These are phyloP conservation scores for Nitzschia inconspicua DNA, from an alignment of 108 stramenopile species.

Conservation along the genomic window DNA sequence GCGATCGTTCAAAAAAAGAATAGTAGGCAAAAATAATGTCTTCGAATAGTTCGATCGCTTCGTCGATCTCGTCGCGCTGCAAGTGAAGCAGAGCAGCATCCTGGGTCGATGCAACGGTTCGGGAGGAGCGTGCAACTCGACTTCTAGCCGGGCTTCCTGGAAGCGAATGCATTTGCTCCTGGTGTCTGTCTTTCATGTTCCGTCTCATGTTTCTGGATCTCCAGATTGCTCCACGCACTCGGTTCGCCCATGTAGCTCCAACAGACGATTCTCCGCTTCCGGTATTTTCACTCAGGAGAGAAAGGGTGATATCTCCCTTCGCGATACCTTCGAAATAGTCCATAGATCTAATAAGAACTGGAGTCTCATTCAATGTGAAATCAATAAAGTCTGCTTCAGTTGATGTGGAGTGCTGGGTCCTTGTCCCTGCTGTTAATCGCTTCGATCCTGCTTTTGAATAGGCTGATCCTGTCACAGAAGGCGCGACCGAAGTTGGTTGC, in stretches of 20 bases:
- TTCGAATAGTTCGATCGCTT: conserved; percentile 35
- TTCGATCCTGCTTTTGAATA: not conserved
- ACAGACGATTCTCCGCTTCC: conserved; percentile 17
- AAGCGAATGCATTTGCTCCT: not conserved
- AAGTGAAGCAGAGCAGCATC: conserved; percentile 30
- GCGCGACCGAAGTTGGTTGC: not conserved
- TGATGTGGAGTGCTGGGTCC: too few species aligned
- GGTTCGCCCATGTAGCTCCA: conserved; percentile 26
- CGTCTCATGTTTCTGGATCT: conserved; percentile 31
- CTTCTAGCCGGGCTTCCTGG: conserved; percentile 2
- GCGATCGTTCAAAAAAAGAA: conserved; percentile 29
- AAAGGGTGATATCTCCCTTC: conserved; percentile 48
- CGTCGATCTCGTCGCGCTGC: conserved; percentile 42
- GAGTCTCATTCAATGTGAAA: conserved; percentile 1
- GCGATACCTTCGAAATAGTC: conserved; percentile 43
- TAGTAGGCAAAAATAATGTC: conserved; percentile 44
- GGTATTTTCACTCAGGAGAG: conserved; percentile 33
- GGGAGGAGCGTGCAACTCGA: not conserved
- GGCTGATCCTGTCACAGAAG: not conserved
- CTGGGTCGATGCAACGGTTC: conserved; percentile 19
- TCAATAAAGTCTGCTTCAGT: not conserved
- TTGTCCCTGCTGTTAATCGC: not conserved
- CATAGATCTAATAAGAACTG: conserved; percentile 27
- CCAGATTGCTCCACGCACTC: conserved; percentile 38
- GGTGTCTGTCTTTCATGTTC: conserved; percentile 14